Percentiles rank a stretch among this genome's conserved stretches.
These are phyloP conservation scores for Cucurbita moschata DNA, from an alignment of 306 rosid genomes.

Conservation along the genomic window DNA sequence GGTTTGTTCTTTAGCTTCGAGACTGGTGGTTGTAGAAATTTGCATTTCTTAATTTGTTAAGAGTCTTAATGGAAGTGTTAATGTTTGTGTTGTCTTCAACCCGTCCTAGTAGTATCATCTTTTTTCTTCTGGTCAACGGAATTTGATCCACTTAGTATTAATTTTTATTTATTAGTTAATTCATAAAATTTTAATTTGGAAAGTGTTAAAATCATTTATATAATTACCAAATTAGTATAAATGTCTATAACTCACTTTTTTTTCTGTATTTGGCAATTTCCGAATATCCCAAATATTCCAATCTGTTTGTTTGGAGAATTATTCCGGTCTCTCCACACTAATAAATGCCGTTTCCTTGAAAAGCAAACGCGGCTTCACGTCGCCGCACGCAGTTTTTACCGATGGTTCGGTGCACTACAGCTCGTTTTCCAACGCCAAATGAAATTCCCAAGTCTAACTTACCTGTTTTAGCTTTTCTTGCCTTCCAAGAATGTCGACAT, in stretches of 20 bases:
- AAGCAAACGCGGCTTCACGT: neutral
- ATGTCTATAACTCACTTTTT: no score
- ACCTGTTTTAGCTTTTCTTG: neutral
- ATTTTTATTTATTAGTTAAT: no score
- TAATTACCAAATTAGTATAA: no score
- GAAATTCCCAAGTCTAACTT: neutral
- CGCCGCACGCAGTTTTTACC: neutral
- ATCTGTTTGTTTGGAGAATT: no score
- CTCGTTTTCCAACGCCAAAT: neutral
- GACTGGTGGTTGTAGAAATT: constrained; percentile 19
- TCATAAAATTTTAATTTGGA: no score
- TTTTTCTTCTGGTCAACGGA: neutral
- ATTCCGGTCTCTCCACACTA: neutral
- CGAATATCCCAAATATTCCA: no score
- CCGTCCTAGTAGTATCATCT: neutral
- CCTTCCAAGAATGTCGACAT: neutral
- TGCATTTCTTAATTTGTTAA: constrained; percentile 8
- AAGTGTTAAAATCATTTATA: no score
- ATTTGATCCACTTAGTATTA: neutral
- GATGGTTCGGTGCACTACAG: neutral
- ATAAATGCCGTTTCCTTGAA: neutral
- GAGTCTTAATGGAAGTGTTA: constrained; percentile 9
- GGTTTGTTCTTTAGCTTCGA: neutral
- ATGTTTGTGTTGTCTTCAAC: neutral
- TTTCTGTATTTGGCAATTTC: no score